Percentiles rank a stretch among this genome's conserved stretches.
Evolutionary conservation across 2,329 filamentous ascomycete genomes (phyloP).

Genomic region (Curvularia verruculosa): DNA sequence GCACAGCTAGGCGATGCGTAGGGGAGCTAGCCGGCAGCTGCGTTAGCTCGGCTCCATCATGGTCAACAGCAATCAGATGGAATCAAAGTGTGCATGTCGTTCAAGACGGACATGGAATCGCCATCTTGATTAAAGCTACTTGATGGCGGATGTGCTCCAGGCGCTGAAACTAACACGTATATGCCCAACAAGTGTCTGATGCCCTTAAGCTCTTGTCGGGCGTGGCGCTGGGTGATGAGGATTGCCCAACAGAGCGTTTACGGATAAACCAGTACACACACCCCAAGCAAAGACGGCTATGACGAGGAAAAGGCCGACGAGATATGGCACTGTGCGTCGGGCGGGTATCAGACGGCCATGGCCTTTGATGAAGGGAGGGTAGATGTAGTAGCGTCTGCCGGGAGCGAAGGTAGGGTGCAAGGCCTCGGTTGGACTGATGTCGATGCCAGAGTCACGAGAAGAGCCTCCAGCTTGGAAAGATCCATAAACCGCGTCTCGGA

Average conservation of each 20-base stretch:
- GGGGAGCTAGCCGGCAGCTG: conserved; percentile 1
- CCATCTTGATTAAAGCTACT: not conserved
- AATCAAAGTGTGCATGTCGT: not conserved
- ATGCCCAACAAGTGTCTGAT: not conserved
- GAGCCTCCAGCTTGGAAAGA: conserved; percentile 8
- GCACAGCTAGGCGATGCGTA: not conserved
- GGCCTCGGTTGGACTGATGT: conserved; percentile 16
- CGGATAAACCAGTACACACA: conserved; percentile 25
- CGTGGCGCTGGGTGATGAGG: conserved; percentile 4
- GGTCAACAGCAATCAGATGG: not conserved
- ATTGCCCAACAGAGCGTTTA: conserved; percentile 23
- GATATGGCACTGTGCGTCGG: conserved; percentile 29
- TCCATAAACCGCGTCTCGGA: conserved; percentile 22
- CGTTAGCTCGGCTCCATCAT: conserved; percentile 3
- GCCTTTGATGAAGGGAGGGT: conserved; percentile 30
- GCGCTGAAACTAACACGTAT: not conserved
- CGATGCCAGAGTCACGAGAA: conserved; percentile 21
- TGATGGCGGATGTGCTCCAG: not conserved
- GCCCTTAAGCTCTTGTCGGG: not conserved
- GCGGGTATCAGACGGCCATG: conserved; percentile 30
- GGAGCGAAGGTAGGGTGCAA: conserved; percentile 18
- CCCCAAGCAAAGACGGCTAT: conserved; percentile 28
- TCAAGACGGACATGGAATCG: not conserved
- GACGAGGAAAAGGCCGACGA: conserved; percentile 21
- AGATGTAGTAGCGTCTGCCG: conserved; percentile 29